Evolutionary conservation across 1,139 yeast genomes (phyloP).

Genomic region (Suhomyces ambrosiae): DNA sequence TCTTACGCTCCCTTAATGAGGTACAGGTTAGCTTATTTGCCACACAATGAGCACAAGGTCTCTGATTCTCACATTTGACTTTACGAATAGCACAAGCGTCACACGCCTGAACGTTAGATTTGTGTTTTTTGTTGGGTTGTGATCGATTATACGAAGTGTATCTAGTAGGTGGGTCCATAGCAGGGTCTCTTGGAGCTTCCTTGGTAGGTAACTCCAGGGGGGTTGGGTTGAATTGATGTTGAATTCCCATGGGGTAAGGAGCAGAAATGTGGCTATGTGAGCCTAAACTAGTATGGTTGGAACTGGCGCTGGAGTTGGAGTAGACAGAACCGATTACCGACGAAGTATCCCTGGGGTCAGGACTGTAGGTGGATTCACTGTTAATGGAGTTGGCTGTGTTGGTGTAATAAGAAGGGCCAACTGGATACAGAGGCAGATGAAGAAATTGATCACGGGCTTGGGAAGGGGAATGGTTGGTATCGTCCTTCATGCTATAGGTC

Average conservation of each 20-base stretch:
- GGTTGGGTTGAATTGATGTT: no score
- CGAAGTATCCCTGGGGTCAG: not conserved
- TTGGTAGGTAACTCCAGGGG: not conserved
- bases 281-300: no score
- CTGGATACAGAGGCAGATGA: not conserved
- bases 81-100: slow-evolving; percentile 51
- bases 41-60: slow-evolving; percentile 47
- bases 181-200: not conserved
- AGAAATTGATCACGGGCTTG: not conserved
- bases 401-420: not conserved
- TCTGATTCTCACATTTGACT: slow-evolving; percentile 42
- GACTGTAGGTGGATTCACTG: not conserved
- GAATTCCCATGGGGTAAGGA: no score
- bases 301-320: no score
- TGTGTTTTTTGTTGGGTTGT: slow-evolving; percentile 15
- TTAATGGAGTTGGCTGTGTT: no score
- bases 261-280: no score
- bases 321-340: no score
- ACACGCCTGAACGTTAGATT: slow-evolving; percentile 30
- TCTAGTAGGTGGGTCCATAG: slow-evolving; percentile 1
- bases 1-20: slow-evolving; percentile 40
- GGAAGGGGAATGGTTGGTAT: not conserved
- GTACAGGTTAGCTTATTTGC: slow-evolving; percentile 43
- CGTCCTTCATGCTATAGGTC: not conserved
- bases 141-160: slow-evolving; percentile 14